phyloP scores from a whole-genome alignment of 2,329 filamentous ascomycete genomes.

The Tolypocladium endophyticum region DNA sequence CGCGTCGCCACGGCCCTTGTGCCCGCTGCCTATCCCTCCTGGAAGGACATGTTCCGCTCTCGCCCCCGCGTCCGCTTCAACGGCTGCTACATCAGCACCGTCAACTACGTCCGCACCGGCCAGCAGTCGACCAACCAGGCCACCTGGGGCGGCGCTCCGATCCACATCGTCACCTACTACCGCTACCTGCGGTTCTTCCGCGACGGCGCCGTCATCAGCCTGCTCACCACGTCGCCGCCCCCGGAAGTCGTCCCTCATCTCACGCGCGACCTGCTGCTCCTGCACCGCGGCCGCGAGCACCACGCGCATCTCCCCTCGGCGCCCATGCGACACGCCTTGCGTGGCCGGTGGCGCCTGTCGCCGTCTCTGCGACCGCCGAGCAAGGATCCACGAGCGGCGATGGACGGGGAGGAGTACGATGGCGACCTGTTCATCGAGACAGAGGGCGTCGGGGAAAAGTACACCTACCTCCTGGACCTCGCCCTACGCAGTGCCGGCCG shows the following conservation, averaged over 20 bases:
- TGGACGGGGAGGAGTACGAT: constrained; percentile 29
- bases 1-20: constrained; percentile 30
- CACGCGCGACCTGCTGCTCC: constrained; percentile 55
- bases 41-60: constrained; percentile 64
- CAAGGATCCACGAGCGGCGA: not conserved
- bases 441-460: constrained; percentile 67
- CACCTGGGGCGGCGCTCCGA: constrained; percentile 63
- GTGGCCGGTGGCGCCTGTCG: constrained; percentile 42
- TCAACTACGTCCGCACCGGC: constrained; percentile 85
- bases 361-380: not conserved
- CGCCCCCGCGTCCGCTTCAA: constrained; percentile 88
- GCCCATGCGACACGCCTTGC: constrained; percentile 60
- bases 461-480: constrained; percentile 77
- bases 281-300: constrained; percentile 21
- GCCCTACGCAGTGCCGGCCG: constrained; percentile 54
- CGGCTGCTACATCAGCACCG: constrained; percentile 91
- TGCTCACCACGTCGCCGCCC: constrained; percentile 74
- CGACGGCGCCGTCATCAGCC: constrained; percentile 71
- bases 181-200: constrained; percentile 93
- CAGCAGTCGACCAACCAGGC: constrained; percentile 58
- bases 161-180: constrained; percentile 97
- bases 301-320: constrained; percentile 24
- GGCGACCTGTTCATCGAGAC: constrained; percentile 76
- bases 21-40: constrained; percentile 36
- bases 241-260: constrained; percentile 80